Evolutionary conservation across 2,329 filamentous ascomycete genomes (phyloP).

Genomic region (Xylariales sp.): DNA sequence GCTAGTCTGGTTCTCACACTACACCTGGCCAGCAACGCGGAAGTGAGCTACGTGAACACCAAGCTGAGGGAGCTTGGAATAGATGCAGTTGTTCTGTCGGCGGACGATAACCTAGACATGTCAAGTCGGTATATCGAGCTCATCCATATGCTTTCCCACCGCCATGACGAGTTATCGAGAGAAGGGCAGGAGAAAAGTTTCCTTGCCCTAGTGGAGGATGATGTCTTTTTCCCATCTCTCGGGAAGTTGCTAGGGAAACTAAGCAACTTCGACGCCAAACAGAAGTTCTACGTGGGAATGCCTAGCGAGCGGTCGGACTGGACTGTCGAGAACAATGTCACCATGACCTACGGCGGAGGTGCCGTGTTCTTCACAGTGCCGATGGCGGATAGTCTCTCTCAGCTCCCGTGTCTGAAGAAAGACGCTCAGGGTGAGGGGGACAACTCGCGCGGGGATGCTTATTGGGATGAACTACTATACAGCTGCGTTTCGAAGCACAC

Average conservation of each 20-base stretch:
- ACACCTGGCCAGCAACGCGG: constrained; percentile 30
- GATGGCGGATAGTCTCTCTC: constrained; percentile 29
- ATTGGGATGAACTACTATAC: constrained; percentile 39
- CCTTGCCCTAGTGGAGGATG: constrained; percentile 41
- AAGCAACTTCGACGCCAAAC: constrained; percentile 25
- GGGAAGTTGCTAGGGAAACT: constrained; percentile 33
- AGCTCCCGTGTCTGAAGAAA: constrained; percentile 32
- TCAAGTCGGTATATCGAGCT: constrained; percentile 34
- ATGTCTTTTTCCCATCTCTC: constrained; percentile 41
- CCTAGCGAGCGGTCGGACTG: constrained; percentile 41
- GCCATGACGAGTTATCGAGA: constrained; percentile 28
- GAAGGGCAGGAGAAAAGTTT: constrained; percentile 34
- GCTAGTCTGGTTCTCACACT: constrained; percentile 37
- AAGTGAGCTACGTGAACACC: constrained; percentile 27
- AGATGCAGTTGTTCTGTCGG: constrained; percentile 31
- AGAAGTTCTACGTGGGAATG: constrained; percentile 36
- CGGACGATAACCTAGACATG: constrained; percentile 26
- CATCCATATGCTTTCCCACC: constrained; percentile 27
- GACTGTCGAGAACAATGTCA: constrained; percentile 30
- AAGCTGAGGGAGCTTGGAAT: constrained; percentile 33
- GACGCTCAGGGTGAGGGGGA: constrained; percentile 2
- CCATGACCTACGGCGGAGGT: constrained; percentile 39
- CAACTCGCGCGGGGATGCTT: constrained; percentile 7
- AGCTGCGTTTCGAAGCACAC: constrained; percentile 33
- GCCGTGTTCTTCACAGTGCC: constrained; percentile 36